Evolutionary conservation across 139 green algal species (phyloP).

Genomic region (Tetraselmis chui): DNA sequence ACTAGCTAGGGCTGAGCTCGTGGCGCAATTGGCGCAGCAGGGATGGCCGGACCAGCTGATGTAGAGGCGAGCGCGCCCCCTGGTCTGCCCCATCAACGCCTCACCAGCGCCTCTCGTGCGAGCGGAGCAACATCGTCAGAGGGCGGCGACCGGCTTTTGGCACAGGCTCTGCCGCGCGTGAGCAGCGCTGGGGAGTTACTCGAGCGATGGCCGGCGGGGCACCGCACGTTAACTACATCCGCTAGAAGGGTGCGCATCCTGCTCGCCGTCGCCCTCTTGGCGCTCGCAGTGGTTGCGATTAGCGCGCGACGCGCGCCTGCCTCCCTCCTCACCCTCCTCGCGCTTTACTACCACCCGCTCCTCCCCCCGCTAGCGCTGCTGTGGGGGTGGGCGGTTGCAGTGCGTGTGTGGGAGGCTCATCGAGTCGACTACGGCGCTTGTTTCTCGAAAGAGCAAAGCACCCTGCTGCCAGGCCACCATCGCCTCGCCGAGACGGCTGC

Average conservation of each 20-base stretch:
- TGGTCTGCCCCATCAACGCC: no score
- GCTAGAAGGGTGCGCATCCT: no score
- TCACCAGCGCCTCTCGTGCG: no score
- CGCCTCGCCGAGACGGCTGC: constrained; percentile 32
- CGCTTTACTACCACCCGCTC: constrained; percentile 67
- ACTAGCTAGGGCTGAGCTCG: no score
- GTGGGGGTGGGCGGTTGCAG: constrained; percentile 63
- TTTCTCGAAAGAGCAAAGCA: constrained; percentile 51
- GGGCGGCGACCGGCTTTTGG: no score
- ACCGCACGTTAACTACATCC: not conserved
- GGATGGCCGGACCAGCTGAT: no score
- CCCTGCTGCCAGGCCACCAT: constrained; percentile 33
- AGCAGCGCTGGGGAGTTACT: not conserved
- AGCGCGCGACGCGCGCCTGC: not conserved
- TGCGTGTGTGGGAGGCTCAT: constrained; percentile 44
- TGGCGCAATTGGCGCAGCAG: no score
- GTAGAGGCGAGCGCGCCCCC: no score
- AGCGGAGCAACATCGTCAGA: no score
- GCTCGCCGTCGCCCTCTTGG: not conserved
- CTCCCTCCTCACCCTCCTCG: constrained; percentile 20
- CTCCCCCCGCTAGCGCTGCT: constrained; percentile 60
- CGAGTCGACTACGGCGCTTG: constrained; percentile 58
- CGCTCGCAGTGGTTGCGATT: not conserved
- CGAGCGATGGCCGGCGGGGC: not conserved
- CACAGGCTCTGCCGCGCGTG: not conserved